A percentile compares a stretch with the other conserved stretches of the same genome.
Conservation (phyloP, 2,329 filamentous ascomycete species). For the Colletotrichum musicola region DNA sequence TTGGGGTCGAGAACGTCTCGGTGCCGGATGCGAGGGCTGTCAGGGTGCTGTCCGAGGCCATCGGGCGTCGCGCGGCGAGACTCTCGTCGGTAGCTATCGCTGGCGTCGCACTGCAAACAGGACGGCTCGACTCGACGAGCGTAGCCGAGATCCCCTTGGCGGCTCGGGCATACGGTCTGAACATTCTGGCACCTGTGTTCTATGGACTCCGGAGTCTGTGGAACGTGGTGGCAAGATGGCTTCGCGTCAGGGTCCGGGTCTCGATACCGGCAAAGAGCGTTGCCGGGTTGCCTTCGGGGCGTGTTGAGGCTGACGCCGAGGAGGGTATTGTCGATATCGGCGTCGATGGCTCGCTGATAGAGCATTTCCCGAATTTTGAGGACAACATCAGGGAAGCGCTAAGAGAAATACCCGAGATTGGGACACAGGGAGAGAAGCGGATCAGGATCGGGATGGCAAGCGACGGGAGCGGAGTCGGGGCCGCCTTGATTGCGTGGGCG, state of each 20-base stretch:
- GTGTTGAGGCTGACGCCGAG: slow-evolving; percentile 43
- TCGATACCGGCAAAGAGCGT: background rate
- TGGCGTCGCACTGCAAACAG: slow-evolving; percentile 42
- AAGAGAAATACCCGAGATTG: slow-evolving; percentile 71
- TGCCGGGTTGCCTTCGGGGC: background rate
- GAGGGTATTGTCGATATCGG: slow-evolving; percentile 71
- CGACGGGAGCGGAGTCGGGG: slow-evolving; percentile 79
- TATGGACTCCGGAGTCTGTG: slow-evolving; percentile 20
- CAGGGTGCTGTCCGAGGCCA: slow-evolving; percentile 62
- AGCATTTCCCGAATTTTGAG: slow-evolving; percentile 80
- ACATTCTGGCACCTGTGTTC: slow-evolving; percentile 7
- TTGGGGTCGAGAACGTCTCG: slow-evolving; percentile 57
- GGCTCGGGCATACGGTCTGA: background rate
- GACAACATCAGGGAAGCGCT: slow-evolving; percentile 73
- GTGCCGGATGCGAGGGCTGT: slow-evolving; percentile 73
- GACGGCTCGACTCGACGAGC: slow-evolving; percentile 12
- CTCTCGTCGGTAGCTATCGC: slow-evolving; percentile 42
- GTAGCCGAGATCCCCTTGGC: background rate
- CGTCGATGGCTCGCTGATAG: slow-evolving; percentile 78
- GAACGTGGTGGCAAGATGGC: slow-evolving; percentile 12
- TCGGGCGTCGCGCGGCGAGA: slow-evolving; percentile 41
- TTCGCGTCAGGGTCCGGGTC: slow-evolving; percentile 1
- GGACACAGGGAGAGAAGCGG: slow-evolving; percentile 70
- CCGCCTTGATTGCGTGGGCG: slow-evolving; percentile 72
- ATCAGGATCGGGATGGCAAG: slow-evolving; percentile 79